phyloP scores from a whole-genome alignment of 495 filamentous ascomycete species.

The Hapsidospora chrysogenum region DNA sequence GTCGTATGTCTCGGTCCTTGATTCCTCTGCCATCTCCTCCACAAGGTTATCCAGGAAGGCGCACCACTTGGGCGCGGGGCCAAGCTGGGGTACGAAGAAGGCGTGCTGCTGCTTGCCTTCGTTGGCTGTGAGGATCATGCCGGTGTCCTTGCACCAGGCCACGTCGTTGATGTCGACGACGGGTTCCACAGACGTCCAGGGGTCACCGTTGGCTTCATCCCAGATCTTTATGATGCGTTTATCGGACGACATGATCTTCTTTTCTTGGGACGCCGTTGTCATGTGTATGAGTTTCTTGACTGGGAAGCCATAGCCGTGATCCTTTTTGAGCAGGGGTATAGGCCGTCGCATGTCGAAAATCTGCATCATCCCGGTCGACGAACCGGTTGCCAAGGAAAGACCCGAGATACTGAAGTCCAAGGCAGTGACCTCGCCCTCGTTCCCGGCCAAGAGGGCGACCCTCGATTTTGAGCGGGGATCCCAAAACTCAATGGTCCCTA shows the following conservation, averaged over 20 bases:
- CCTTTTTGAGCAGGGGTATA: slow-evolving; percentile 68
- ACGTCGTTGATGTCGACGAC: slow-evolving; percentile 87
- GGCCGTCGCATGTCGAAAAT: slow-evolving; percentile 89
- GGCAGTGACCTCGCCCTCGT: slow-evolving; percentile 65
- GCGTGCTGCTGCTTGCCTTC: slow-evolving; percentile 85
- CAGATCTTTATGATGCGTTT: slow-evolving; percentile 96
- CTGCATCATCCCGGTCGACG: slow-evolving; percentile 72
- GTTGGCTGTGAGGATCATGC: slow-evolving; percentile 90
- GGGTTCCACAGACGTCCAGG: slow-evolving; percentile 92
- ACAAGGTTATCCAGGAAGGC: slow-evolving; percentile 92
- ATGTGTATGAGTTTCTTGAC: slow-evolving; percentile 84
- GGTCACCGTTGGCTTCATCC: slow-evolving; percentile 61
- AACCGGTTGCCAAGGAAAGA: slow-evolving; percentile 74
- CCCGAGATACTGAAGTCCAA: slow-evolving; percentile 76
- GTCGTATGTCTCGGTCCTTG: slow-evolving; percentile 69
- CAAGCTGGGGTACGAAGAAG: slow-evolving; percentile 90
- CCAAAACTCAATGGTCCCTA: slow-evolving; percentile 95
- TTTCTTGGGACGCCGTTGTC: slow-evolving; percentile 56
- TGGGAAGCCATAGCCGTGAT: slow-evolving; percentile 91
- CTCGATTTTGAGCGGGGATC: slow-evolving; percentile 69
- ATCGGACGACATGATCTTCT: slow-evolving; percentile 81
- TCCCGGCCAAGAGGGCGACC: slow-evolving; percentile 53
- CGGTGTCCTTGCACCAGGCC: slow-evolving; percentile 69
- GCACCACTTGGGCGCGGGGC: slow-evolving; percentile 89
- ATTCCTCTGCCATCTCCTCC: slow-evolving; percentile 87